Conservation (phyloP, 805 yeast genomes). For the Jamesozyma jinghongensis region DNA sequence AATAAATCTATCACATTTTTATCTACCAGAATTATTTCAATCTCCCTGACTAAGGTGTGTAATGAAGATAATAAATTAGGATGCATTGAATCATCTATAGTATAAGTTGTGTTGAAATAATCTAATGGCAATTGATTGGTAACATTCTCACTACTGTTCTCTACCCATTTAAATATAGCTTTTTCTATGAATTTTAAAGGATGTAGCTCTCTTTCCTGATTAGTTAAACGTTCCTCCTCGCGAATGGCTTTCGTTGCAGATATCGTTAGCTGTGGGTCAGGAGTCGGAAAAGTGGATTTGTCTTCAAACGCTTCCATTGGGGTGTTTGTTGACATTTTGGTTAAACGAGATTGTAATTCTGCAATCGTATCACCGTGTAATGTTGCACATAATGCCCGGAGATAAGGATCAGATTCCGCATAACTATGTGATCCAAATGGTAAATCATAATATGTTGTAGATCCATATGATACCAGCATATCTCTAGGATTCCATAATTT, state of each 20-base stretch:
- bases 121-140: conserved; percentile 10
- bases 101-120: conserved; percentile 9
- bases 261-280: neutral
- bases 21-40: conserved; percentile 8
- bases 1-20: conserved; percentile 6
- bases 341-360: conserved; percentile 9
- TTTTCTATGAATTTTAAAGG: conserved; percentile 13
- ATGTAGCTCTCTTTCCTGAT: conserved; percentile 2
- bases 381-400: conserved; percentile 10
- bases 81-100: conserved; percentile 10
- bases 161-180: conserved; percentile 13
- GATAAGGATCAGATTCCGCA: conserved; percentile 11
- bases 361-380: conserved; percentile 14
- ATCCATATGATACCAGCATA: conserved; percentile 11
- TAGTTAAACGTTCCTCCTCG: no score
- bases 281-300: neutral
- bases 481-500: conserved; percentile 14
- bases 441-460: conserved; percentile 12
- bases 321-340: conserved; percentile 2
- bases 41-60: conserved; percentile 8
- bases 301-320: neutral
- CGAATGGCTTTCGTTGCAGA: no score
- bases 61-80: conserved; percentile 6
- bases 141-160: conserved; percentile 4
- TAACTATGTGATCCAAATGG: conserved; percentile 13